These are phyloP conservation scores for Auricularia sp. DNA, from an alignment of 768 basidiomycete species.

Conservation along the genomic window DNA sequence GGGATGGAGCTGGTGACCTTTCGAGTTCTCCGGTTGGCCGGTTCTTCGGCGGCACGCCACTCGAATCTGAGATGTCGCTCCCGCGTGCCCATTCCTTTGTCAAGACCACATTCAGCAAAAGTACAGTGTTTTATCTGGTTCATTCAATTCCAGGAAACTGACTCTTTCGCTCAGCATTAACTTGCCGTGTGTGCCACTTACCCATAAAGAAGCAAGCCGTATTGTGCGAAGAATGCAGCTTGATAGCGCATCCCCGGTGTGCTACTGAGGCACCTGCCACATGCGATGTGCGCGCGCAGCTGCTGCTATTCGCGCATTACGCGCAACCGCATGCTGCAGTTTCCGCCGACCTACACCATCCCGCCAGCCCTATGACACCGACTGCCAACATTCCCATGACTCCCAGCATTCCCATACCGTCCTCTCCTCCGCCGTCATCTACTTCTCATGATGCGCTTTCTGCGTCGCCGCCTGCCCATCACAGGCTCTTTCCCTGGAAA, in stretches of 20 bases:
- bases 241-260: constrained; percentile 79
- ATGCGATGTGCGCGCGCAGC: constrained; percentile 72
- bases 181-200: constrained; percentile 72
- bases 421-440: constrained; percentile 21
- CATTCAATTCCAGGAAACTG: constrained; percentile 3
- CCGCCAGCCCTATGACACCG: background rate
- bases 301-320: constrained; percentile 69
- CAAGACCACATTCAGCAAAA: constrained; percentile 86
- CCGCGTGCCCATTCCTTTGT: constrained; percentile 75
- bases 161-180: constrained; percentile 47
- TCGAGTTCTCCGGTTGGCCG: background rate
- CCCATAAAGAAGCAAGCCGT: constrained; percentile 80
- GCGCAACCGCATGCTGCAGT: constrained; percentile 36
- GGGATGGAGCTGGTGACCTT: constrained; percentile 20
- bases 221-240: constrained; percentile 79
- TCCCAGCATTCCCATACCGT: constrained; percentile 16
- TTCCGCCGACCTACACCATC: background rate
- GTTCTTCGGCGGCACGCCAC: background rate
- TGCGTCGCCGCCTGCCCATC: constrained; percentile 14
- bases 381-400: background rate
- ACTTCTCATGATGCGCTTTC: constrained; percentile 18
- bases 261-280: constrained; percentile 62
- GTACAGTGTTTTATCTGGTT: constrained; percentile 37
- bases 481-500: constrained; percentile 12
- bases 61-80: constrained; percentile 3